Evolutionary conservation across 2,329 filamentous ascomycete species (phyloP).

Genomic region (Ophiostoma montium): DNA sequence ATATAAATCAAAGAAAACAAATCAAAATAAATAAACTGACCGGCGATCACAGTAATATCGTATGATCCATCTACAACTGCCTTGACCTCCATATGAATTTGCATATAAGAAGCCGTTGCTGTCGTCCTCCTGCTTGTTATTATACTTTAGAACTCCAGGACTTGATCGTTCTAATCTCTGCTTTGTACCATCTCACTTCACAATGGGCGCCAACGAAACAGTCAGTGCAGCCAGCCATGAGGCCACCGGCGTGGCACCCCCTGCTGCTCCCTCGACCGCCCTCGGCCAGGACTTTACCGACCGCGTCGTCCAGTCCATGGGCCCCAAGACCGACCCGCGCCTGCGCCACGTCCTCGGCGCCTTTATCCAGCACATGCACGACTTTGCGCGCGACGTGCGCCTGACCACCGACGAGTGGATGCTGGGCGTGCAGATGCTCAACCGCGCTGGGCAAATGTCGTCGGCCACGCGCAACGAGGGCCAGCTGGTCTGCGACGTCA

Average conservation of each 20-base stretch:
- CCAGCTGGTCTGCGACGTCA: slow-evolving; percentile 47
- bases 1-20: no score
- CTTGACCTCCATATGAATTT: no score
- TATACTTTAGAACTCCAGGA: no score
- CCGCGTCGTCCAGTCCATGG: slow-evolving; percentile 48
- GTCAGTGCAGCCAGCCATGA: no score
- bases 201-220: no score
- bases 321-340: slow-evolving; percentile 45
- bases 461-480: slow-evolving; percentile 46
- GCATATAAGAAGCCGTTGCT: no score
- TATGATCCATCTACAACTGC: no score
- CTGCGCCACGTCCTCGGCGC: slow-evolving; percentile 42
- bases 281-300: slow-evolving; percentile 38
- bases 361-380: slow-evolving; percentile 50
- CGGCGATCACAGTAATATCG: no score
- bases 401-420: slow-evolving; percentile 55
- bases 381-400: slow-evolving; percentile 53
- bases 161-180: no score
- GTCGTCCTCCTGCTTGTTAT: no score
- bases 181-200: no score
- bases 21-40: no score
- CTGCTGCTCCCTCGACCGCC: slow-evolving; percentile 18
- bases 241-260: neutral
- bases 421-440: slow-evolving; percentile 46
- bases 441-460: slow-evolving; percentile 45